Base-by-base conservation (phyloP, 2,329 filamentous ascomycete species). In the Ceratocystis eucalypticola region DNA sequence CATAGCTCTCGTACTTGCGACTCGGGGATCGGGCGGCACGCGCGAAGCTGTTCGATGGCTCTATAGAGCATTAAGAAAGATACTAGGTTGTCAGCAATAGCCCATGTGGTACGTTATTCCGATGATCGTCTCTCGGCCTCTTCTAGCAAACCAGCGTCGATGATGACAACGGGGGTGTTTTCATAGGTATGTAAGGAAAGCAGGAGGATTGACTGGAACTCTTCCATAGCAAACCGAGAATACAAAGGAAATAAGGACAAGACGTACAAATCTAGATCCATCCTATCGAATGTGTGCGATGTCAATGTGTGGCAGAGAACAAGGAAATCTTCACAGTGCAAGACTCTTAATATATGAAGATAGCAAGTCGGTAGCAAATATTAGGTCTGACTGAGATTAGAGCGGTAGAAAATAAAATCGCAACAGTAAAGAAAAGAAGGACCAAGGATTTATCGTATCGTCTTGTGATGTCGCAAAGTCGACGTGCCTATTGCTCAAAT, bases 1-100 rank as follows among this genome's bases (percentile, higher is more conserved):
- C 94, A 97, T 71, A 99, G 83, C 78, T 99, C 93, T 74, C 93
- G 88, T 69, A 99, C 95, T 78, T 97, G 90, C 50, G 87, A 82
- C 79, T 99, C 94, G 69, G 94, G 93, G 71, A 99, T 99, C 66
- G 93, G 92, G 69, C 92, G 89, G 78, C 94, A 99, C 74, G 91
- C 89, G 80, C 94, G 91, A 74, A 99, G 82, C 77, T 96, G 92
- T 75, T 90, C 88, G 74, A 99, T 99, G 68, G 92, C 92, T 78
- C 93, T 96, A 28, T 25, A 17, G 22, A 15, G 48, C 48, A 28
- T 48, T 5, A n/a, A 59, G 20, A 30, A 17, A 62, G 25, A 61
- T 67, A 41, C n/a, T n/a, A 22, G 63, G 12, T 15, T 37, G 48
- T 64, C 15, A 41, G 22, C 5, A 25, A 59, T 37, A n/a, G 30